Base-by-base conservation (phyloP, 176 grass and related monocot species). In the Stipa capillata region DNA sequence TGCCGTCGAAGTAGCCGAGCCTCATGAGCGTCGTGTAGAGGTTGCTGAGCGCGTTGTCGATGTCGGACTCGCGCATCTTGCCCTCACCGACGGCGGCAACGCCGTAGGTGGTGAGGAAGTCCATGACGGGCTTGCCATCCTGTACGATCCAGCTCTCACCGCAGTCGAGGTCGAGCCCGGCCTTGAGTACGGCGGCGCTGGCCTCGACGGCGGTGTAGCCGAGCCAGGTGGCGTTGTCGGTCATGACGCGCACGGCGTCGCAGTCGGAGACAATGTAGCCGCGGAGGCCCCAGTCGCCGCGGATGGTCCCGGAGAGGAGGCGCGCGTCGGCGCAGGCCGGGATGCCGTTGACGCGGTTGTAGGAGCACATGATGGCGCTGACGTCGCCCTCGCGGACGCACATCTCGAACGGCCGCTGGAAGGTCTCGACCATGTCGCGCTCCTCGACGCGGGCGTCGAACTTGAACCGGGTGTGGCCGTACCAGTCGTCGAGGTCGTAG, bases 181-280 rank as follows among this genome's bases (percentile, higher is more conserved):
- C 83, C 41, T 50, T 67, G 68, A 90, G 32, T 1, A 37, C 76
- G 62, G 71, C 70, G 12, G 84, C 89, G 24, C 70, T 79, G 34
- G 84, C 43, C 40, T 91, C 81, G 54, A 67, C 85, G 18, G 54
- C 76, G 4, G 81, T 73, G 73, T 40, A 17, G 2, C 80, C 74
- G 76, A 79, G 83, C 83, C 85, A 91, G 2, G 59, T 52, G 16
- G 66, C 69, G 36, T 42, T 9, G 15, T 84, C 53, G 64, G 85
- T 17, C 34, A 87, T 20, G 49, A 91, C 85, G 14, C 53, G 76
- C 1, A 88, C 82, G 3, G 89, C 75, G 73, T 91, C 89, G 65
- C 85, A 88, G 69, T 91, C 89, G 29, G 85, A 91, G 39, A 91
- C 89, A 32, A 91, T 79, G 69, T 91, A 91, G 6, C 89, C 85